These are phyloP conservation scores for Actinomortierella ambigua DNA, from an alignment of 371 early-diverging fungal species.

Conservation along the genomic window DNA sequence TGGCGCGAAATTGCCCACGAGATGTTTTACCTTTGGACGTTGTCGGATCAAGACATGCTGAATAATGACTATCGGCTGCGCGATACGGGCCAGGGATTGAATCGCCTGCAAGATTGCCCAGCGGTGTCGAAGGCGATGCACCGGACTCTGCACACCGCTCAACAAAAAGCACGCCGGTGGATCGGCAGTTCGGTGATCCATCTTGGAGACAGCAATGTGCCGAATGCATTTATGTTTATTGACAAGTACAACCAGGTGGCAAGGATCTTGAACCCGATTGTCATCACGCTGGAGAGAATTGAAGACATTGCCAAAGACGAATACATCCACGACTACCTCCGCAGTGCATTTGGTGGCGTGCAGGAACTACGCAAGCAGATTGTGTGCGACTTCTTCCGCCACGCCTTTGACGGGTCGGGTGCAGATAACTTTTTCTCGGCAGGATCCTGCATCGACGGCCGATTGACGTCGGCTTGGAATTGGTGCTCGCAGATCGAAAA, in stretches of 20 bases:
- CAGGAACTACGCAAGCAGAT: constrained; percentile 71
- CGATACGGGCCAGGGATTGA: constrained; percentile 97
- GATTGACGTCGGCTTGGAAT: constrained; percentile 95
- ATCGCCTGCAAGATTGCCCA: constrained; percentile 86
- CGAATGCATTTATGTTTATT: constrained; percentile 94
- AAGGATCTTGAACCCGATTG: constrained; percentile 90
- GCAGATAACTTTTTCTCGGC: constrained; percentile 95
- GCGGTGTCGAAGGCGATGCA: constrained; percentile 87
- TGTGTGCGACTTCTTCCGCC: constrained; percentile 91
- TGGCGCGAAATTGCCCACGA: constrained; percentile 96
- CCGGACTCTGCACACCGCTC: constrained; percentile 85
- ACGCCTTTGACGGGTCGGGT: constrained; percentile 96
- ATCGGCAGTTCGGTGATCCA: constrained; percentile 96
- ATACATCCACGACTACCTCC: constrained; percentile 67
- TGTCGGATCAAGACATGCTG: constrained; percentile 91
- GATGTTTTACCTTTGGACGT: constrained; percentile 94
- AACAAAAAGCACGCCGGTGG: constrained; percentile 88
- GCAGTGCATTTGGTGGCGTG: constrained; percentile 70
- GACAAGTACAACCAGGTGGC: constrained; percentile 97
- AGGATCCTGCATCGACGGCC: constrained; percentile 96
- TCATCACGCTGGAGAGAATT: constrained; percentile 74
- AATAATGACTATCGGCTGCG: constrained; percentile 81
- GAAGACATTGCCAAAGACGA: constrained; percentile 63
- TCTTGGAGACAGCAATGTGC: constrained; percentile 92
- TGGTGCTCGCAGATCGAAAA: constrained; percentile 96